phyloP scores from a whole-genome alignment of 2,329 filamentous ascomycete species.

The Blumeria graminis region DNA sequence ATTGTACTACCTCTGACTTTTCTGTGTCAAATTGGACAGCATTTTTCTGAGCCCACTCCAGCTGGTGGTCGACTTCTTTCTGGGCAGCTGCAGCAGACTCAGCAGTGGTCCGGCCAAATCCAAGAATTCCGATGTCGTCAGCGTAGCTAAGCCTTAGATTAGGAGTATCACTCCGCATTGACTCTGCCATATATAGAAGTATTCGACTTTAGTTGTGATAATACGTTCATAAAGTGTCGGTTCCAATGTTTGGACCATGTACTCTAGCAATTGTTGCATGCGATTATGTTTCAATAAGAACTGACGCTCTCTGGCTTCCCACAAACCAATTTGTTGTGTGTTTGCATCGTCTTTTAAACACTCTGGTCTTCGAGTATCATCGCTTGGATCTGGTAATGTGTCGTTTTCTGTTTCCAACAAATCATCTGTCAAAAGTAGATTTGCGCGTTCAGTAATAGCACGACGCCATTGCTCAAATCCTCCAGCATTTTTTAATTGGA shows the following conservation, averaged over 20 bases:
- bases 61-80: too few relatives aligned
- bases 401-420: not conserved
- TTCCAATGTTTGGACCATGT: not conserved
- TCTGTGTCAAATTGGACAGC: too few relatives aligned
- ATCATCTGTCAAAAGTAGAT: not conserved
- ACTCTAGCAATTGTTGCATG: not conserved
- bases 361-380: not conserved
- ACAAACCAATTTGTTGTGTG: not conserved
- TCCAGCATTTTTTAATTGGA: not conserved
- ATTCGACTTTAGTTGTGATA: too few relatives aligned
- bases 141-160: too few relatives aligned
- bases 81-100: too few relatives aligned
- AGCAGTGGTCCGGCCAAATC: too few relatives aligned
- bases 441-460: not conserved
- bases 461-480: not conserved
- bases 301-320: not conserved
- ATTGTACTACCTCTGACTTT: too few relatives aligned
- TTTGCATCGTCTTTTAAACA: not conserved
- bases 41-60: too few relatives aligned
- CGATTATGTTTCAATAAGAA: not conserved
- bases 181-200: too few relatives aligned
- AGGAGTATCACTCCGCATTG: too few relatives aligned
- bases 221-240: not conserved
- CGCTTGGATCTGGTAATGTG: not conserved
- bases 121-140: too few relatives aligned